Conservation (phyloP, 495 filamentous ascomycete genomes). For the Tuber calosporum region DNA sequence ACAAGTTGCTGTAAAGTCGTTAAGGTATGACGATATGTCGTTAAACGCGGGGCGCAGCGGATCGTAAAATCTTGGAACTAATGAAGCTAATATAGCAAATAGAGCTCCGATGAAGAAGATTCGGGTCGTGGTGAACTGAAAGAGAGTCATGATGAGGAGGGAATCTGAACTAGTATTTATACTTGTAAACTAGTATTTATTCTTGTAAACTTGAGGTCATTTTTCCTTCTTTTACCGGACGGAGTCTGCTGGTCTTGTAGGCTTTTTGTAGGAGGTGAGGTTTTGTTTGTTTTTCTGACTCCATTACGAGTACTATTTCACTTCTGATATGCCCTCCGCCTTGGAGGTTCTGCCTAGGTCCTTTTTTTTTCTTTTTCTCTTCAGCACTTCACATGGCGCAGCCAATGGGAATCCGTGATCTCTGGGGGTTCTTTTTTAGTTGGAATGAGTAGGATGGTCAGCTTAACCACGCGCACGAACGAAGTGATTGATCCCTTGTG, state of each 20-base stretch:
- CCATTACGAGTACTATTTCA: neutral
- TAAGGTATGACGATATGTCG: slow-evolving; percentile 28
- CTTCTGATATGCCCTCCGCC: neutral
- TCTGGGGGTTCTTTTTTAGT: neutral
- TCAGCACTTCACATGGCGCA: slow-evolving; percentile 10
- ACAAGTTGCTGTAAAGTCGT: slow-evolving; percentile 16
- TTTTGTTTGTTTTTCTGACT: neutral
- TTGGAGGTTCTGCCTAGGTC: neutral
- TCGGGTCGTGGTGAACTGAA: slow-evolving; percentile 17
- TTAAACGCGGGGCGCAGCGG: slow-evolving; percentile 16
- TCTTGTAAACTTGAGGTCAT: neutral
- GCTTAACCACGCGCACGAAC: slow-evolving; percentile 18
- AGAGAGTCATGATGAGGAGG: slow-evolving; percentile 19
- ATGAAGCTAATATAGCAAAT: slow-evolving; percentile 19
- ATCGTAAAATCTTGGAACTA: slow-evolving; percentile 16
- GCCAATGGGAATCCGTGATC: neutral
- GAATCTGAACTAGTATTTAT: slow-evolving; percentile 26
- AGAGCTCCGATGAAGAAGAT: slow-evolving; percentile 20
- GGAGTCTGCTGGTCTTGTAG: neutral
- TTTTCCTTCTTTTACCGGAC: neutral
- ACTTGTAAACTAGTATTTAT: slow-evolving; percentile 29
- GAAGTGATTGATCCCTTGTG: slow-evolving; percentile 2
- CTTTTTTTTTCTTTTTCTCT: neutral
- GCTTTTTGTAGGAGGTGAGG: neutral
- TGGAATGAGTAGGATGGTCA: slow-evolving; percentile 21